Evolutionary conservation across 306 rosid species (phyloP), one percentile per base, ranked within the genome.

Genomic region (Glycine soja): DNA sequence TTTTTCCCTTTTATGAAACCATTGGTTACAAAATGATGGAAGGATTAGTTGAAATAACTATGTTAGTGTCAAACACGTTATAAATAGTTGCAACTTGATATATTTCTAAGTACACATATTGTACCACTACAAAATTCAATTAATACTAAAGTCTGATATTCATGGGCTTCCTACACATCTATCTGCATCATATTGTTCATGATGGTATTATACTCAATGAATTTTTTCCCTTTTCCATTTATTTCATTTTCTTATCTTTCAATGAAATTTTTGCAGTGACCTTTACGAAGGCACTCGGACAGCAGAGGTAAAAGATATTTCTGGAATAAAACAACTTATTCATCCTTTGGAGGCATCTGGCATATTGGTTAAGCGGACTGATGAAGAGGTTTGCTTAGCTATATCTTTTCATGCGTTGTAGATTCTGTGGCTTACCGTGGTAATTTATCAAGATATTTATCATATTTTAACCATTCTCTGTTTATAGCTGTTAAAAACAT

Each of bases 261-360:
- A 70, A 80, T 80, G 62, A 56, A 65, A 75, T 81, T 77, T 18
- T 80, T 80, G 77, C 65, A 95, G 99, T 75, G 99, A 96, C 72
- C 94, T 90, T 52, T 96, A 96, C 10, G 99, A 96, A 90, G 99
- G 98, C 79, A 96, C 99, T 34, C 96, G 99, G 76, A 85, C 74
- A 89, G 99, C 99, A 72, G 85, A 73, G 76, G 85, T 58, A 42
- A 63, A 89, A 14, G 99, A 96, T 86, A 47, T 96, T 81, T 63
- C 81, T 61, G 94, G 91, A 85, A 89, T 96, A 71, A 91, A 89
- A 83, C 89, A 90, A 88, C 76, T 96, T 76, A 77, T 93, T 67
- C 90, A 66, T 75, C 99, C 98, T 66, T 74, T 95, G 85, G 97
- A 87, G 87, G 92, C 85, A 73, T 82, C 90, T 50, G 98, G 99